Percentiles rank a stretch among this genome's conserved stretches.
Conservation (phyloP, 345 rosid genomes). For the Xanthoceras sorbifolium region DNA sequence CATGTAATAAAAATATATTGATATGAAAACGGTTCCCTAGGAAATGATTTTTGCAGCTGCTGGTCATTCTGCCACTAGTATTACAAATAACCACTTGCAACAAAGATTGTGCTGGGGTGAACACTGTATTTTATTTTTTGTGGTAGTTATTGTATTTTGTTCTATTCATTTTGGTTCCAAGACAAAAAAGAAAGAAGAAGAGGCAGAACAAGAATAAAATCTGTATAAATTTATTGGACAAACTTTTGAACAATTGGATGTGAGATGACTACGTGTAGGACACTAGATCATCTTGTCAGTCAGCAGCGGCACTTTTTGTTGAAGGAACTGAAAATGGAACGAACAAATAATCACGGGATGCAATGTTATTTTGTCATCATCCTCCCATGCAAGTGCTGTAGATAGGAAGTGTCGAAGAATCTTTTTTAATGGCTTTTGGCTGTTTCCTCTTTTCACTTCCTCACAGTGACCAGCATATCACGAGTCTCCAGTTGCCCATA, state of each 20-base stretch:
- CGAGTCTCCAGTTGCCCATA: conserved; percentile 16
- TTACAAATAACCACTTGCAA: background rate
- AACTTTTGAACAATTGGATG: background rate
- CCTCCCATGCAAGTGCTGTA: background rate
- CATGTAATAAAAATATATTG: too few relatives aligned
- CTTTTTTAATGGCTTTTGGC: conserved; percentile 19
- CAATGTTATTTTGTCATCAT: conserved; percentile 41
- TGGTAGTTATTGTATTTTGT: background rate
- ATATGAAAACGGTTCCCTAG: too few relatives aligned
- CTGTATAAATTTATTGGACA: background rate
- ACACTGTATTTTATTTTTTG: background rate
- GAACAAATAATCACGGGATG: conserved; percentile 50
- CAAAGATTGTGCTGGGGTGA: background rate
- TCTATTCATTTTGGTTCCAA: background rate
- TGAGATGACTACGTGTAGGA: background rate
- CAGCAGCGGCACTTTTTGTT: background rate
- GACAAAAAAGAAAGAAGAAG: background rate
- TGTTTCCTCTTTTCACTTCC: conserved; percentile 4
- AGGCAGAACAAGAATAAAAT: background rate
- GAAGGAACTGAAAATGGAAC: conserved; percentile 10
- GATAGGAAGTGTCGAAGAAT: conserved; percentile 9
- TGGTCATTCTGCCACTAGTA: background rate
- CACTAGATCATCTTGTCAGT: conserved; percentile 24
- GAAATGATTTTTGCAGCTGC: too few relatives aligned
- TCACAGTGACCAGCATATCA: background rate